Percentiles rank a stretch among this genome's conserved stretches.
phyloP scores from a whole-genome alignment of 768 basidiomycete species.

The Boletus pseudopeckii region DNA sequence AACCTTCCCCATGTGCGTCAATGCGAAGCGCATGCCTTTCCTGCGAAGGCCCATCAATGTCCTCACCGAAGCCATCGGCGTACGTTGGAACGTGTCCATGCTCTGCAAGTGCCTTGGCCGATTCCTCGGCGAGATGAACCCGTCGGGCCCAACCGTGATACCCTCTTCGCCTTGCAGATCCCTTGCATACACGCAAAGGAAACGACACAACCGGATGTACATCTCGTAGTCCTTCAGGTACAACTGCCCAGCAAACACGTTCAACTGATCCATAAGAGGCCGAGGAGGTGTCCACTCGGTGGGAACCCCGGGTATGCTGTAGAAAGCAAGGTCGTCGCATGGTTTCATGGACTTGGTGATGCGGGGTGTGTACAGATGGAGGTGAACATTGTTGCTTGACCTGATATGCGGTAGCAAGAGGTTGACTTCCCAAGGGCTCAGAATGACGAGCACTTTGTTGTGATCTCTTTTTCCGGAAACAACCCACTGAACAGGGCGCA shows the following conservation, averaged over 20 bases:
- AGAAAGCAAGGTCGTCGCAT: conserved; percentile 33
- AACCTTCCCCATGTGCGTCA: conserved; percentile 42
- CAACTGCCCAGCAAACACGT: too few species aligned
- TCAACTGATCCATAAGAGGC: neutral
- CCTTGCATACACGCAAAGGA: conserved; percentile 3
- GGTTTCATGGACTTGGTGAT: conserved; percentile 32
- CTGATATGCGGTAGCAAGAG: conserved; percentile 38
- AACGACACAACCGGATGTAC: too few species aligned
- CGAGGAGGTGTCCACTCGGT: neutral
- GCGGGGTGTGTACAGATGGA: conserved; percentile 43
- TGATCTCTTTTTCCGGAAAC: conserved; percentile 8
- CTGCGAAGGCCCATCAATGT: conserved; percentile 29
- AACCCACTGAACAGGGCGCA: conserved; percentile 31
- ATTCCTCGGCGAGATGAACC: conserved; percentile 15
- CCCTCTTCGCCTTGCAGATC: conserved; percentile 9
- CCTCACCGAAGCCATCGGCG: conserved; percentile 32
- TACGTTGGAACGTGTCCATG: conserved; percentile 19
- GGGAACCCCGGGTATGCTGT: conserved; percentile 5
- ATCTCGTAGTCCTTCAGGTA: too few species aligned
- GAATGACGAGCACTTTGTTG: conserved; percentile 2
- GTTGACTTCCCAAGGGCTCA: conserved; percentile 44
- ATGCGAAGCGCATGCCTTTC: conserved; percentile 37
- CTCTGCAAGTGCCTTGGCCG: too few species aligned
- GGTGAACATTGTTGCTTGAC: conserved; percentile 28
- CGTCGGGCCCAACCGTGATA: conserved; percentile 7